These are phyloP conservation scores for Geoglossum cookeanum DNA, from an alignment of 2,329 filamentous ascomycete species.

Conservation along the genomic window DNA sequence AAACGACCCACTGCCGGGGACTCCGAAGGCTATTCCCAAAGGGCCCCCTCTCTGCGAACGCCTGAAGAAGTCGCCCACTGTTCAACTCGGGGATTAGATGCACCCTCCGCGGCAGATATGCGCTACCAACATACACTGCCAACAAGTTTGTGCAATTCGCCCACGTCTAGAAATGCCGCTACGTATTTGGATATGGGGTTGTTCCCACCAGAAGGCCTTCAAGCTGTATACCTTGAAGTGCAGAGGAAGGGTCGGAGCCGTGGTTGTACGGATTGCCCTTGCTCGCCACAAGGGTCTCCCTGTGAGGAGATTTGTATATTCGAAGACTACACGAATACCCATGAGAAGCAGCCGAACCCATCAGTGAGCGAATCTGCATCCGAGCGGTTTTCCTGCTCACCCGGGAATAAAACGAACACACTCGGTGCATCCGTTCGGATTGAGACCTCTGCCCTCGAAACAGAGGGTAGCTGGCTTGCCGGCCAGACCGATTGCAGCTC, in stretches of 20 bases:
- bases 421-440: neutral
- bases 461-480: neutral
- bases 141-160: neutral
- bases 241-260: too few relatives aligned
- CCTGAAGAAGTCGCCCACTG: neutral
- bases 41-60: neutral
- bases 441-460: neutral
- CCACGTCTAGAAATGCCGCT: neutral
- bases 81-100: neutral
- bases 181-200: neutral
- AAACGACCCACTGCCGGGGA: neutral
- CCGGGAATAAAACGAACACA: neutral
- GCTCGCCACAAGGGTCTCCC: neutral
- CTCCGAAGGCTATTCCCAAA: neutral
- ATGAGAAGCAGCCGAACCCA: neutral
- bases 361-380: neutral
- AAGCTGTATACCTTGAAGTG: neutral
- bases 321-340: neutral
- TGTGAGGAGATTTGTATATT: constrained; percentile 1
- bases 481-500: neutral
- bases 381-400: neutral
- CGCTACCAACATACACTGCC: neutral
- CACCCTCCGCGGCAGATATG: neutral
- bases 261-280: neutral
- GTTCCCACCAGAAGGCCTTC: neutral